Base-by-base conservation (phyloP, 345 rosid genomes). In the Rhizophora apiculata region DNA sequence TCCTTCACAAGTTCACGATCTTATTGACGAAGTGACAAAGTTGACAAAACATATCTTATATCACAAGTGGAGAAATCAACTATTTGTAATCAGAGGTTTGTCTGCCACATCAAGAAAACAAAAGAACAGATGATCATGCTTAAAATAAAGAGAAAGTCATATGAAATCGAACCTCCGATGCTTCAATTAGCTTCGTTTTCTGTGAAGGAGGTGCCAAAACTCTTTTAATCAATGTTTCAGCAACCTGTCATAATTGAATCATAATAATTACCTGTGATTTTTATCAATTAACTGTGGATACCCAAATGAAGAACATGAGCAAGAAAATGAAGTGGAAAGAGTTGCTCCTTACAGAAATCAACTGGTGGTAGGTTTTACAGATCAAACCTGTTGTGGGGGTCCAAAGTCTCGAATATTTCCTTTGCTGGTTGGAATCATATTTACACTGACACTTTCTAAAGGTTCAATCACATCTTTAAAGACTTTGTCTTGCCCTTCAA, bases 381-480 rank as follows among this genome's bases (percentile, higher is more conserved):
- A 54, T 64, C 65, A 72, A 65, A 93, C 98, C 96, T 89, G 84
- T 78, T 91, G 86, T 0, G 97, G 93, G 56, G 96, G 77, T 16
- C 97, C 98, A 49, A 91, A 85, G 15, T 94, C 98, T 82, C 86
- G 85, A 80, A 91, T 85, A 73, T 82, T 88, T 72, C 77, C 80
- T 79, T 91, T 94, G 79, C 62, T 71, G 11, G 98, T 94, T 0
- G 90, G 92, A 64, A 88, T 58, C 78, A 82, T 10, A 70, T 77
- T 87, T 16, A 94, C 87, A 67, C 96, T 88, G 51, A 88, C 93
- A 63, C 87, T 91, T 78, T 94, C 98, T 75, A 94, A 81, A 8
- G 97, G 98, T 83, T 94, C 97, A 64, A 91, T 91, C 39, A 94
- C 95, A 53, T 94, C 97, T 89, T 94, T 94, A 71, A 85, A 89